These are phyloP conservation scores for Calonectria honghensis DNA, from an alignment of 2,329 filamentous ascomycete genomes.

Conservation along the genomic window DNA sequence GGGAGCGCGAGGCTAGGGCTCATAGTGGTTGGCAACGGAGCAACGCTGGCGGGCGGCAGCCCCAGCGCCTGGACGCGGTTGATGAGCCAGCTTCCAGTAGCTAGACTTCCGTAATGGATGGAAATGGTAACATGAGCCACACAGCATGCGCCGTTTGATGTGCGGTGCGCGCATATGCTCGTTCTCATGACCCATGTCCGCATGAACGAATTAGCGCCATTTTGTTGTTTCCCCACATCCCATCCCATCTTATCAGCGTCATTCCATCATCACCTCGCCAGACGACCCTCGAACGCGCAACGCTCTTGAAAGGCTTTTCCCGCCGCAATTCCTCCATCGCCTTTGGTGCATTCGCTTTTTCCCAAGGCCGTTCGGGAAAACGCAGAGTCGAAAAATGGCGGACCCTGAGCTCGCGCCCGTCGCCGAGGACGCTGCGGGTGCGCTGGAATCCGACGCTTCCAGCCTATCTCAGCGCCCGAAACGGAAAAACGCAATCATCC, in stretches of 20 bases:
- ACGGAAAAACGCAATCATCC: constrained; percentile 34
- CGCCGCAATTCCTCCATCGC: neutral
- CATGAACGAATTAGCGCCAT: constrained; percentile 26
- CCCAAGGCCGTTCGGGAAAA: neutral
- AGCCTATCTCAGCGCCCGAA: constrained; percentile 20
- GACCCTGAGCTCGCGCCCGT: constrained; percentile 12
- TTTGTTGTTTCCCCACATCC: constrained; percentile 8
- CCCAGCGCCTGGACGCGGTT: constrained; percentile 30
- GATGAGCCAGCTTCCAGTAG: constrained; percentile 2
- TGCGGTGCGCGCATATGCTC: constrained; percentile 9
- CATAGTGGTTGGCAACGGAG: constrained; percentile 57
- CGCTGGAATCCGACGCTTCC: constrained; percentile 28
- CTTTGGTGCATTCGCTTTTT: neutral
- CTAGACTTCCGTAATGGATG: neutral
- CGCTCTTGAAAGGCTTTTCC: neutral
- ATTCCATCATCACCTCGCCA: constrained; percentile 17
- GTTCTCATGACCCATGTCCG: constrained; percentile 22
- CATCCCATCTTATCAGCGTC: constrained; percentile 18
- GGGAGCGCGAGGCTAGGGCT: constrained; percentile 60
- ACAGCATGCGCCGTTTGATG: neutral
- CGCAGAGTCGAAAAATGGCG: constrained; percentile 3
- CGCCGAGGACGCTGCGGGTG: neutral
- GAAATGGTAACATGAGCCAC: neutral
- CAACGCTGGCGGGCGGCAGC: constrained; percentile 52
- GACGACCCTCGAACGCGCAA: neutral